Base-by-base conservation (phyloP, 2,329 filamentous ascomycete species). In the Saccharata proteae region DNA sequence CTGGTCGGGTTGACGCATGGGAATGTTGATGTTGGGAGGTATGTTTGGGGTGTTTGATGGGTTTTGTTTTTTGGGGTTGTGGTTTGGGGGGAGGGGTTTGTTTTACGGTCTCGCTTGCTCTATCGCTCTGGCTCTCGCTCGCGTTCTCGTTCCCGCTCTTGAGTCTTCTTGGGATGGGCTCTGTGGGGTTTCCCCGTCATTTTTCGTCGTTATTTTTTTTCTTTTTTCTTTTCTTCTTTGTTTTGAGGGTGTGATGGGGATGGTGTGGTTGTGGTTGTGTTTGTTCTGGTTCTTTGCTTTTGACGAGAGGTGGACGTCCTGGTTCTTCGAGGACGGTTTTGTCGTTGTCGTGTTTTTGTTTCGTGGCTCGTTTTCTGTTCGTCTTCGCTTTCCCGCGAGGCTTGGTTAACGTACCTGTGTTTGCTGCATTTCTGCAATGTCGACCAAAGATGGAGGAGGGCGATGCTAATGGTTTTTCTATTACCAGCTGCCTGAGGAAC, bases 1-100 rank as follows among this genome's bases (percentile, higher is more conserved):
- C 69, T 96, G 55, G 67, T 98, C 35, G 93, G 85, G 2, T 69
- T 94, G 38, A 93, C 86, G 1, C 94, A 90, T 55, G 90, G 90
- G 35, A 98, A 98, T 51, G 82, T 96, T 14, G 76, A 86, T 43
- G 74, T 93, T 11, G 69, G 85, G 40, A 86, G 75, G 80, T 84
- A 55, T 38, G 60, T 23, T 6, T n/a, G 3, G 11, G 3, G 7
- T 7, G 9, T 11, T 14, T 26, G 24, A 26, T 25, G 10, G 15
- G 5, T 8, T 25, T 11, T 6, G 3, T 31, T 13, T 13, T 3
- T n/a, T 14, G 18, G 6, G 11, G 4, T 21, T 30, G 5, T 20
- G 16, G 12, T n/a, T n/a, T n/a, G n/a, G n/a, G n/a, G n/a, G n/a
- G n/a, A 5, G 1, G 7, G 3, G 0, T 16, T n/a, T 11, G 27